Conservation (phyloP, 2,329 filamentous ascomycete genomes). For the Phialocephala subalpina region DNA sequence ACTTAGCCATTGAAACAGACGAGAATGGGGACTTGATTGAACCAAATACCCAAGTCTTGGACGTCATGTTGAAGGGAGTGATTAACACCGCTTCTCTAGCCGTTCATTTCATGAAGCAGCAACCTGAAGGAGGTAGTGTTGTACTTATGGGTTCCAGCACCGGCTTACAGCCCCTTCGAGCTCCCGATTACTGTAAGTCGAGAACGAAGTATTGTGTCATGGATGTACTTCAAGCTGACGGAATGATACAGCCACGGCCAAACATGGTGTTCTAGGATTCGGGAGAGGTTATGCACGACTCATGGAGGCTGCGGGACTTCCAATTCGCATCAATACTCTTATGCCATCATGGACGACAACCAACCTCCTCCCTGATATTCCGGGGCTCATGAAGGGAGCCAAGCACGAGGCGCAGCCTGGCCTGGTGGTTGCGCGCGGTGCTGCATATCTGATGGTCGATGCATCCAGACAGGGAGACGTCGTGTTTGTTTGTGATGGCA, state of each 20-base stretch:
- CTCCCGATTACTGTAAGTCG: slow-evolving; percentile 57
- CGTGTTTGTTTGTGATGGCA: slow-evolving; percentile 57
- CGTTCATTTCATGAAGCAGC: slow-evolving; percentile 58
- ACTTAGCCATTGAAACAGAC: slow-evolving; percentile 56
- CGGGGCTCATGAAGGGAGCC: slow-evolving; percentile 47
- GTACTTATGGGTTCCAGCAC: slow-evolving; percentile 61
- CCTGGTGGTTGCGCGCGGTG: slow-evolving; percentile 56
- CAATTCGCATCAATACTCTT: slow-evolving; percentile 63
- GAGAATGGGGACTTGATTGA: slow-evolving; percentile 57
- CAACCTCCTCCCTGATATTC: slow-evolving; percentile 52
- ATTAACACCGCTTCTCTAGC: slow-evolving; percentile 59
- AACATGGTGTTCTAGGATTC: slow-evolving; percentile 63
- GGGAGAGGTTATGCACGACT: slow-evolving; percentile 54
- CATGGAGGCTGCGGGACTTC: slow-evolving; percentile 47
- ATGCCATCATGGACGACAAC: slow-evolving; percentile 63
- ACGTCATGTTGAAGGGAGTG: slow-evolving; percentile 58
- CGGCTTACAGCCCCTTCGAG: slow-evolving; percentile 57
- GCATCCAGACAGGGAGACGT: slow-evolving; percentile 56
- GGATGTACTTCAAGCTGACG: background rate
- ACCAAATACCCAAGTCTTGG: slow-evolving; percentile 51
- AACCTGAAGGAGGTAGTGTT: slow-evolving; percentile 57
- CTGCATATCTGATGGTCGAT: slow-evolving; percentile 59
- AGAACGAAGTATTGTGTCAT: background rate
- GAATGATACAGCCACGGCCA: slow-evolving; percentile 52
- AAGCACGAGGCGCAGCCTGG: slow-evolving; percentile 54